Conservation (phyloP, 140 eudicot species). For the Senecio squalidus region DNA sequence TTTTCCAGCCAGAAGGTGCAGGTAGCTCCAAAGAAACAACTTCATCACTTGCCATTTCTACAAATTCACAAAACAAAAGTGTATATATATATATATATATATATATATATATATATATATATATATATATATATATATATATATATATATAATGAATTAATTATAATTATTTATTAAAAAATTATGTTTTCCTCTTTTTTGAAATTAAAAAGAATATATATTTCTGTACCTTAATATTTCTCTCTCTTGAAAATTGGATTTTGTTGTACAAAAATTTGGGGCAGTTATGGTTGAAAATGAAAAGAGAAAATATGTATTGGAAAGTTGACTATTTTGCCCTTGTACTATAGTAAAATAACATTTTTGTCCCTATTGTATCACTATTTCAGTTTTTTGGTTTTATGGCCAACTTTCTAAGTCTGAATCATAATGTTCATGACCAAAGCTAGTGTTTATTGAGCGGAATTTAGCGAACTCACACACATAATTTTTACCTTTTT, state of each 20-base stretch:
- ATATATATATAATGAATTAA: too few relatives aligned
- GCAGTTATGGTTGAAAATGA: background rate
- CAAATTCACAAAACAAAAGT: background rate
- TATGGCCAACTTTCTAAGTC: too few relatives aligned
- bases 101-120: too few relatives aligned
- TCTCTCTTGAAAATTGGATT: background rate
- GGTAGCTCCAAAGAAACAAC: constrained; percentile 46
- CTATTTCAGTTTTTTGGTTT: too few relatives aligned
- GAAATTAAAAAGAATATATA: background rate
- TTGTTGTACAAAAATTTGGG: background rate
- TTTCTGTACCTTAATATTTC: background rate
- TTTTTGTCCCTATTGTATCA: background rate
- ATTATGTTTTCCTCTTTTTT: too few relatives aligned
- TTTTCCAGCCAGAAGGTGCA: constrained; percentile 64
- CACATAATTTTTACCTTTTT: too few relatives aligned
- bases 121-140: background rate
- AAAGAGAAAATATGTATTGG: background rate
- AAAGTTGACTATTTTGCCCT: background rate
- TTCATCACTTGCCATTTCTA: constrained; percentile 45
- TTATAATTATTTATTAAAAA: too few relatives aligned
- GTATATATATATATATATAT: too few relatives aligned
- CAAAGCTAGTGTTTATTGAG: too few relatives aligned
- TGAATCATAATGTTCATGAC: too few relatives aligned
- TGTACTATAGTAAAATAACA: background rate
- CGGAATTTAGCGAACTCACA: too few relatives aligned